Evolutionary conservation across 2,329 filamentous ascomycete species (phyloP), one percentile per base, ranked within the genome.

Genomic region (Pseudocercospora pini-densiflorae): DNA sequence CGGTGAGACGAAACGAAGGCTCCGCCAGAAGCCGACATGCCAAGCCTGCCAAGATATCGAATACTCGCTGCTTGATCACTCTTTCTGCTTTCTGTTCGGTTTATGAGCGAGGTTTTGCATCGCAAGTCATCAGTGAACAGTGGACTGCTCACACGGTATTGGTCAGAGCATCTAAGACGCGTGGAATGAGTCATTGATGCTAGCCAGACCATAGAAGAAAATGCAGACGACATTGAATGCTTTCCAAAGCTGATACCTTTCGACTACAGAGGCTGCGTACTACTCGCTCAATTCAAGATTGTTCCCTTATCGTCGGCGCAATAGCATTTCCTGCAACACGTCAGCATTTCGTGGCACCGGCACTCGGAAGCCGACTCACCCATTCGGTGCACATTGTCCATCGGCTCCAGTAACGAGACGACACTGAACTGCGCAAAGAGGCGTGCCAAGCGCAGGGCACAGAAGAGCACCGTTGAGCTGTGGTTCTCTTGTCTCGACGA

Each of bases 301-400:
- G 63, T 64, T 27, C 62, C 61, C 14, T 47, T 19, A 9, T 64
- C 67, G 21, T 67, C 67, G 4, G 64, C 60, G 40, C 63, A 68
- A 31, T 61, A 68, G 29, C 66, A 68, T 65, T 65, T 68, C 5
- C 63, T 68, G 57, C 9, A 10, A 54, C 14, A 12, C 31, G 19
- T 64, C 14, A 53, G 27, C 65, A 24, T 31, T 40, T 51, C 5
- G 29, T 36, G 14, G 33, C 33, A 12, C 27, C 6, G 45, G 12
- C 29, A n/a, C 4, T 14, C 43, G 16, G 23, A n/a, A 21, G 24
- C 33, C 12, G 9, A 53, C 66, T 23, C 51, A 68, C 66, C 62
- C 27, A 21, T 63, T 63, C 1, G 66, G 66, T n/a, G 66, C 63
- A 40, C 66, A 68, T 40, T 68, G 66, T 33, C 66, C 66, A 36